Conservation (phyloP, 2,329 filamentous ascomycete genomes). For the Neophaeococcomyces aloes region DNA sequence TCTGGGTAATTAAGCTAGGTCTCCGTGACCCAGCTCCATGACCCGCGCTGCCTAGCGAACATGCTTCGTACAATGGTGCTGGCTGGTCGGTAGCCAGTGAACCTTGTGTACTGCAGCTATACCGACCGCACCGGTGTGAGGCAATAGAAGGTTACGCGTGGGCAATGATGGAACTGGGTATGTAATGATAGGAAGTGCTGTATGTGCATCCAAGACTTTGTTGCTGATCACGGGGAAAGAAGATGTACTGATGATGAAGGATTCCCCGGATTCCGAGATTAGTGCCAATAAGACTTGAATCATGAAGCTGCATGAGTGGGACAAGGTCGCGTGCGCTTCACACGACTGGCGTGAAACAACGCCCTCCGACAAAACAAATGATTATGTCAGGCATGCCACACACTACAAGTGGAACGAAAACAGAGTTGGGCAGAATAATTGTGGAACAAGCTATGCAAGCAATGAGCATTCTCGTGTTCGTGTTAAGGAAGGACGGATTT, state of each 20-base stretch:
- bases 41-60: background rate
- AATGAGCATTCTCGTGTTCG: too few relatives aligned
- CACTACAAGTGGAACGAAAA: too few relatives aligned
- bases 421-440: too few relatives aligned
- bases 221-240: too few relatives aligned
- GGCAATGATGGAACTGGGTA: too few relatives aligned
- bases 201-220: too few relatives aligned
- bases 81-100: slow-evolving; percentile 15
- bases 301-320: background rate
- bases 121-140: slow-evolving; percentile 14
- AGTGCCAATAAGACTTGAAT: background rate
- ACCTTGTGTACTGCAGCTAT: slow-evolving; percentile 14
- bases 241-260: slow-evolving; percentile 1
- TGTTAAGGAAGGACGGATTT: too few relatives aligned
- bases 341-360: too few relatives aligned
- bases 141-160: background rate
- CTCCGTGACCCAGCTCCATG: background rate
- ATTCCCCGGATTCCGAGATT: slow-evolving; percentile 1
- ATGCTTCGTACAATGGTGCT: slow-evolving; percentile 11
- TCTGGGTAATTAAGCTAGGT: background rate
- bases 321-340: background rate
- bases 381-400: too few relatives aligned
- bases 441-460: too few relatives aligned
- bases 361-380: too few relatives aligned
- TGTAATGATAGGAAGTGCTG: too few relatives aligned